These are phyloP conservation scores for Lipomyces kockii DNA, from an alignment of 805 yeast species.

Conservation along the genomic window DNA sequence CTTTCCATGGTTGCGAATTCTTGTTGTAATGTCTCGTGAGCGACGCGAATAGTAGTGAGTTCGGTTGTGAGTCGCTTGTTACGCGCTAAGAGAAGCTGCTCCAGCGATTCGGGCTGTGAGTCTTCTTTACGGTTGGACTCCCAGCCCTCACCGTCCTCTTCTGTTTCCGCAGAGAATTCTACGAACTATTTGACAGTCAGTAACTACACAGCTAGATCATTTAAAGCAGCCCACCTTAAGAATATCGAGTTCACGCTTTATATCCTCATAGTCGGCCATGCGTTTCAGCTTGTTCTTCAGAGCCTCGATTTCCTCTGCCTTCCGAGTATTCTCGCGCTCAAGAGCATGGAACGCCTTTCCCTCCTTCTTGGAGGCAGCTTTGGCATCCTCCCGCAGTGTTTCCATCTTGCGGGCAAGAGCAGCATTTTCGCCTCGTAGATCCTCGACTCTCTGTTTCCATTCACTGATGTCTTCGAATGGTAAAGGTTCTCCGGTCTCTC, in stretches of 20 bases:
- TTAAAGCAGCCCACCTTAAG: conserved; percentile 72
- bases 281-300: conserved; percentile 56
- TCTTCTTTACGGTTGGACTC: conserved; percentile 28
- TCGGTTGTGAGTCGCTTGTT: conserved; percentile 76
- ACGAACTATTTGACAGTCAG: conserved; percentile 43
- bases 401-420: conserved; percentile 33
- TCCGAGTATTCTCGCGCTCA: conserved; percentile 43
- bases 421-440: conserved; percentile 51
- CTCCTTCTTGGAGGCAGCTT: conserved; percentile 16
- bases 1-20: conserved; percentile 51
- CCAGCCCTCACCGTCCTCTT: conserved; percentile 44
- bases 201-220: conserved; percentile 53
- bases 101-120: conserved; percentile 47
- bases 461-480: conserved; percentile 44
- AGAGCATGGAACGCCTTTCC: conserved; percentile 11
- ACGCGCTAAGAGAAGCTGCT: conserved; percentile 65
- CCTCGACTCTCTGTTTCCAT: conserved; percentile 51
- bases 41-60: conserved; percentile 66
- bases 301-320: conserved; percentile 55
- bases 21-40: conserved; percentile 54
- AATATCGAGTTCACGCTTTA: conserved; percentile 75
- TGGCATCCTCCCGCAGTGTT: conserved; percentile 25
- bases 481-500: conserved; percentile 40
- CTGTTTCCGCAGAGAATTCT: conserved; percentile 40
- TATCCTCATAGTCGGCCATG: conserved; percentile 75